A percentile compares a stretch with the other conserved stretches of the same genome.
These are phyloP conservation scores for Crepidotus variabilis DNA, from an alignment of 768 basidiomycete genomes.

Conservation along the genomic window DNA sequence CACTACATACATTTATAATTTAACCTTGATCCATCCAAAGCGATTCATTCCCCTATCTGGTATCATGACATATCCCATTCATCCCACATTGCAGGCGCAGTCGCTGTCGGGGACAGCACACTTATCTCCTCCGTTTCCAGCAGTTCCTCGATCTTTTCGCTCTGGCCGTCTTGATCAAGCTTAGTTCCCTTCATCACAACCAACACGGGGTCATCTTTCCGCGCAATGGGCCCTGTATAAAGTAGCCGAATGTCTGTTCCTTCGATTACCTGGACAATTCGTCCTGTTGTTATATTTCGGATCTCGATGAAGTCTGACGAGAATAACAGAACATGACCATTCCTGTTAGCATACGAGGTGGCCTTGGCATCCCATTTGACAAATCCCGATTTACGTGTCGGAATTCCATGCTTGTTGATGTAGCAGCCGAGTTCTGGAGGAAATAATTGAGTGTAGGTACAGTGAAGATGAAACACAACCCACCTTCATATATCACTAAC, in stretches of 20 bases:
- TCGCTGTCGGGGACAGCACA: conserved; percentile 22
- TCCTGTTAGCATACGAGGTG: conserved; percentile 55
- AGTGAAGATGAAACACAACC: conserved; percentile 18
- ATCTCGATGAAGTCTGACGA: conserved; percentile 76
- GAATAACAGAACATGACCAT: conserved; percentile 66
- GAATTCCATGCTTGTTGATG: conserved; percentile 65
- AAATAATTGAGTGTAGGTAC: background rate
- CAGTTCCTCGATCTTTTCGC: conserved; percentile 66
- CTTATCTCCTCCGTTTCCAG: conserved; percentile 62
- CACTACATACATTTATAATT: background rate
- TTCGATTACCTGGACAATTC: conserved; percentile 82
- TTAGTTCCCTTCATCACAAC: conserved; percentile 60
- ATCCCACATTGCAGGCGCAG: conserved; percentile 48
- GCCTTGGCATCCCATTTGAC: conserved; percentile 80
- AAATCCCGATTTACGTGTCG: conserved; percentile 56
- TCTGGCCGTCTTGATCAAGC: conserved; percentile 52
- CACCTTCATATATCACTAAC: conserved; percentile 74
- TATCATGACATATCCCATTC: conserved; percentile 64
- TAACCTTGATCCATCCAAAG: background rate
- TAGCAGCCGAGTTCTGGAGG: conserved; percentile 69
- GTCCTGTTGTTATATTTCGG: conserved; percentile 56
- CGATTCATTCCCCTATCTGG: background rate
- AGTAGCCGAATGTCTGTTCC: conserved; percentile 66
- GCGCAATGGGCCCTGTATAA: conserved; percentile 35
- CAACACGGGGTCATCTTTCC: conserved; percentile 47